Evolutionary conservation across 805 yeast species (phyloP), one percentile per base, ranked within the genome.

Genomic region (Saccharomycopsis microspora): DNA sequence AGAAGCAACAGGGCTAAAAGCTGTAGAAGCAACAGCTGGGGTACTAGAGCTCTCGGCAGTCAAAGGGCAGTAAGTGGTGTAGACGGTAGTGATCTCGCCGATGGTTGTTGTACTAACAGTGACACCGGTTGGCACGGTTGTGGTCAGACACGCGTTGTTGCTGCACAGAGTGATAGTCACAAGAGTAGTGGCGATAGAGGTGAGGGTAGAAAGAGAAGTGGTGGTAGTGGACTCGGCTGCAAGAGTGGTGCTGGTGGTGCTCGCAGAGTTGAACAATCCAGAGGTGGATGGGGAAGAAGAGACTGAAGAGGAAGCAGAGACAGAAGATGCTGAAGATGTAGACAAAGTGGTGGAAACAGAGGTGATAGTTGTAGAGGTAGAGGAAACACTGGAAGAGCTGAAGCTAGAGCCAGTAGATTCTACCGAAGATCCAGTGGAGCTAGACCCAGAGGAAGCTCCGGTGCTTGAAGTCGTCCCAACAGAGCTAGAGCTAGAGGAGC

Each of bases 61-160:
- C 45, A 54, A 45, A 49, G 67, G 66, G 53, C 67, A 63, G 60
- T 59, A 64, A 39, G 71, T 65, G 50, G 70, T 62, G 60, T 60
- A 63, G 35, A 58, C 53, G 38, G 72, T 67, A 46, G 53, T 55
- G 42, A 60, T 62, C 42, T 66, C 51, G 5, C 41, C 43, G 32
- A 48, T 39, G 31, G 54, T 49, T 10, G 38, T 30, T 32, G 54
- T 52, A 39, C 46, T 47, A 41, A 33, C 45, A 42, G 44, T 38
- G 32, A 51, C 53, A 43, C 54, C 55, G 40, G 60, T 55, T 46
- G 57, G 51, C 48, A 47, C 55, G 34, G 57, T 45, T 35, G 52
- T 36, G 31, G 43, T 45, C 34, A 52, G 41, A 53, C 64, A 59
- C 6, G 28, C 46, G 47, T 56, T 42, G 28, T 55, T 42, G 34